These are phyloP conservation scores for Globisporangium nunn DNA, from an alignment of 352 stramenopile genomes.

Conservation along the genomic window DNA sequence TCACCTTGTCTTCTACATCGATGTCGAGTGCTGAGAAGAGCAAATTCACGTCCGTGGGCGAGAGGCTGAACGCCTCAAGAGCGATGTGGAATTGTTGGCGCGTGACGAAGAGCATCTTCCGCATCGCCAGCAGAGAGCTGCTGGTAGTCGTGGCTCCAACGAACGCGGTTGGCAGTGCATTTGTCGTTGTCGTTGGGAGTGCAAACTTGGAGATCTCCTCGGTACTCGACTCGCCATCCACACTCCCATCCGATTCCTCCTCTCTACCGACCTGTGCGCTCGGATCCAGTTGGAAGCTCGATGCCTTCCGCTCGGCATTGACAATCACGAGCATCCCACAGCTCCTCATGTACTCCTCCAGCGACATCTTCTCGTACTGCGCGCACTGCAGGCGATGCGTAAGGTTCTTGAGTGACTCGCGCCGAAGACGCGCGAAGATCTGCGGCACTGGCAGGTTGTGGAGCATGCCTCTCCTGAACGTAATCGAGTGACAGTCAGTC, in stretches of 20 bases:
- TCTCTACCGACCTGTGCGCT: neutral
- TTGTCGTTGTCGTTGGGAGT: no score
- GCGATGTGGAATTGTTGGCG: slow-evolving; percentile 54
- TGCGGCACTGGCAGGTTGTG: slow-evolving; percentile 36
- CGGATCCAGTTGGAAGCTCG: neutral
- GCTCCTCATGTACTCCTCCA: slow-evolving; percentile 63
- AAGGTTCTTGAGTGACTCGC: slow-evolving; percentile 50
- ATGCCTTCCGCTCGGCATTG: neutral
- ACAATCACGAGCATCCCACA: slow-evolving; percentile 18
- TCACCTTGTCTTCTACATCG: slow-evolving; percentile 36
- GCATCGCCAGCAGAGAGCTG: slow-evolving; percentile 20
- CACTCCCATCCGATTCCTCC: neutral
- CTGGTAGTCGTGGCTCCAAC: neutral
- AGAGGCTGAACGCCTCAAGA: slow-evolving; percentile 42
- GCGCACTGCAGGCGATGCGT: slow-evolving; percentile 26
- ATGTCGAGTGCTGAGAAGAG: slow-evolving; percentile 55
- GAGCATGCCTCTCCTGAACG: slow-evolving; percentile 14
- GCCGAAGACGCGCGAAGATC: slow-evolving; percentile 43
- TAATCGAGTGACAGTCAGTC: neutral
- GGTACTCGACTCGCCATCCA: neutral
- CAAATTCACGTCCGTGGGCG: slow-evolving; percentile 41
- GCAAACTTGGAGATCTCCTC: no score
- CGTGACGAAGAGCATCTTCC: slow-evolving; percentile 31
- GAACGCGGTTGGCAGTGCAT: neutral
- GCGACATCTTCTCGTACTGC: slow-evolving; percentile 37